These are phyloP conservation scores for Yamadazyma diddensiae DNA, from an alignment of 1,139 yeast genomes.

Conservation along the genomic window DNA sequence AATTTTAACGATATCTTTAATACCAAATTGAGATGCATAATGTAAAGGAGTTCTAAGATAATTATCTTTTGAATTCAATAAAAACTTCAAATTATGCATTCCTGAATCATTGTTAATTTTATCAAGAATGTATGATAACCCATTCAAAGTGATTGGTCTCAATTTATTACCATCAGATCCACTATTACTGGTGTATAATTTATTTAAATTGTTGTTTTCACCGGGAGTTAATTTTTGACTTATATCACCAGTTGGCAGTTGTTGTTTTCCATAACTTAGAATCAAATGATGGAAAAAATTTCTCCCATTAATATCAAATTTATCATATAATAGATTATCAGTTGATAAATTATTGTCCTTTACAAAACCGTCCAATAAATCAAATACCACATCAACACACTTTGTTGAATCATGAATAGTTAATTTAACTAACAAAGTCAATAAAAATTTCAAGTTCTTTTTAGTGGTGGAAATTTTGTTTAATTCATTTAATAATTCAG, in stretches of 20 bases:
- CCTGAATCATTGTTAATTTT: conserved; percentile 39
- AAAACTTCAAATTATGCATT: conserved; percentile 31
- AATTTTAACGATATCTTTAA: conserved; percentile 57
- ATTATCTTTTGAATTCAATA: conserved; percentile 66
- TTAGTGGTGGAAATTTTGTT: conserved; percentile 16
- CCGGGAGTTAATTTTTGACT: conserved; percentile 33
- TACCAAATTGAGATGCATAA: conserved; percentile 86
- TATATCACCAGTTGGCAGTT: conserved; percentile 17
- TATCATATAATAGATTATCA: conserved; percentile 44
- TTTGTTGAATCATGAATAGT: conserved; percentile 48
- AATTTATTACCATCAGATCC: conserved; percentile 64
- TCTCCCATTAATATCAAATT: conserved; percentile 74
- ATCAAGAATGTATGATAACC: conserved; percentile 20
- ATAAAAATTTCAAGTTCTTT: conserved; percentile 38
- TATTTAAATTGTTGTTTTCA: conserved; percentile 29
- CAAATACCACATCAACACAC: conserved; percentile 57
- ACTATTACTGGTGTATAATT: conserved; percentile 29
- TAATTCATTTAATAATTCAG: conserved; percentile 39
- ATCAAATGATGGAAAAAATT: conserved; percentile 84
- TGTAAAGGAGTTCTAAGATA: conserved; percentile 85
- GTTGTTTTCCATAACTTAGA: conserved; percentile 66
- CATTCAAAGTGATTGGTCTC: conserved; percentile 19
- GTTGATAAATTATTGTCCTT: conserved; percentile 16
- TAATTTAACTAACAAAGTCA: conserved; percentile 63
- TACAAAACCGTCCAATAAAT: conserved; percentile 16